Evolutionary conservation across 2,329 filamentous ascomycete species (phyloP).

Genomic region (Epichloe bromicola): DNA sequence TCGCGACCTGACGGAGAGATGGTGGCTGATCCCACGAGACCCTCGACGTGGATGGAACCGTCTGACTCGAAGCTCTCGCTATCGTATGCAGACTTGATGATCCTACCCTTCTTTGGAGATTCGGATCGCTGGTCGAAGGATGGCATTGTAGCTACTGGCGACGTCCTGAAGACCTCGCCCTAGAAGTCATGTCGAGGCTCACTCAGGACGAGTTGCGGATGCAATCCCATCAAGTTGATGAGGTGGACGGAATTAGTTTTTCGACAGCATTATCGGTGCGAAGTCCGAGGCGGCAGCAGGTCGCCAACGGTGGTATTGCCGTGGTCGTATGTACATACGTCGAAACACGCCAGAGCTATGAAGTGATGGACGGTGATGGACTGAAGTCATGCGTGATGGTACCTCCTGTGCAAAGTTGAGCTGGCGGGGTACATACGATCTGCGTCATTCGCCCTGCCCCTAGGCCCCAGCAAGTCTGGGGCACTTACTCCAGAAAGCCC

Average conservation of each 20-base stretch:
- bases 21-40: constrained; percentile 75
- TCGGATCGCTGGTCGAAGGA: constrained; percentile 32
- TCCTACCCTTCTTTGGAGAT: constrained; percentile 41
- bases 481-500: no score
- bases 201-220: neutral
- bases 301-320: neutral
- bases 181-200: constrained; percentile 6
- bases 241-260: neutral
- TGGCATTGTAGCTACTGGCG: constrained; percentile 26
- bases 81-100: constrained; percentile 59
- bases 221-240: neutral
- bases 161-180: neutral
- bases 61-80: constrained; percentile 81
- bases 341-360: neutral
- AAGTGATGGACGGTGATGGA: neutral
- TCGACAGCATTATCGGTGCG: neutral
- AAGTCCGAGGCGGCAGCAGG: neutral
- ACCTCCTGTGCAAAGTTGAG: neutral
- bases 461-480: no score
- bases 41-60: constrained; percentile 70
- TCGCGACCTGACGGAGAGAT: constrained; percentile 88
- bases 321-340: neutral
- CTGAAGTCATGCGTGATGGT: constrained; percentile 1
- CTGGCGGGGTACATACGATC: neutral
- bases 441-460: no score